Percentiles rank a stretch among this genome's conserved stretches.
Conservation (phyloP, 305 asterid genomes). For the Fraxinus ornus region DNA sequence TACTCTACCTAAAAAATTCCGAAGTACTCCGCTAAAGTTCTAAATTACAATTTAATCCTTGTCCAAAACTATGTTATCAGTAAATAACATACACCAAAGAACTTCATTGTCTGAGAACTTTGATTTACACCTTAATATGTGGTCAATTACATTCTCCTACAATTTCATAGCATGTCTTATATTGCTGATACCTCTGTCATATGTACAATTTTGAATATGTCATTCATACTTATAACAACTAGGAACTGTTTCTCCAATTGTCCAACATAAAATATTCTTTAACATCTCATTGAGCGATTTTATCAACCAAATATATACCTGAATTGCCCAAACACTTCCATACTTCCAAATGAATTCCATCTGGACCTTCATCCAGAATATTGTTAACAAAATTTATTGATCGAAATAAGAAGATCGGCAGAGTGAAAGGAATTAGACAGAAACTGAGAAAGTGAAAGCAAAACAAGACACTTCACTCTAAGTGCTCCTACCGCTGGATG, state of each 20-base stretch:
- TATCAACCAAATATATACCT: background rate
- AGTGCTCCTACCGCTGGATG: background rate
- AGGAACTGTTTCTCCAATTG: background rate
- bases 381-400: conserved; percentile 25
- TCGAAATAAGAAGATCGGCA: background rate
- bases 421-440: background rate
- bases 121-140: background rate
- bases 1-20: background rate
- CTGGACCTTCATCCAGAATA: background rate
- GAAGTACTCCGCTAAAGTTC: background rate
- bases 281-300: background rate
- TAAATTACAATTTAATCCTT: background rate
- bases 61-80: background rate
- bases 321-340: background rate
- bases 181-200: background rate
- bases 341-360: background rate
- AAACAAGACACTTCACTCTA: background rate
- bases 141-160: background rate
- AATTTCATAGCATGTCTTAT: background rate
- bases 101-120: background rate
- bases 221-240: background rate
- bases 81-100: background rate
- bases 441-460: background rate
- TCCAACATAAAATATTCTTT: background rate
- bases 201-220: background rate